Percentiles rank a stretch among this genome's conserved stretches.
Evolutionary conservation across 2,329 filamentous ascomycete species (phyloP).

Genomic region (Teratosphaeriaceae sp.): DNA sequence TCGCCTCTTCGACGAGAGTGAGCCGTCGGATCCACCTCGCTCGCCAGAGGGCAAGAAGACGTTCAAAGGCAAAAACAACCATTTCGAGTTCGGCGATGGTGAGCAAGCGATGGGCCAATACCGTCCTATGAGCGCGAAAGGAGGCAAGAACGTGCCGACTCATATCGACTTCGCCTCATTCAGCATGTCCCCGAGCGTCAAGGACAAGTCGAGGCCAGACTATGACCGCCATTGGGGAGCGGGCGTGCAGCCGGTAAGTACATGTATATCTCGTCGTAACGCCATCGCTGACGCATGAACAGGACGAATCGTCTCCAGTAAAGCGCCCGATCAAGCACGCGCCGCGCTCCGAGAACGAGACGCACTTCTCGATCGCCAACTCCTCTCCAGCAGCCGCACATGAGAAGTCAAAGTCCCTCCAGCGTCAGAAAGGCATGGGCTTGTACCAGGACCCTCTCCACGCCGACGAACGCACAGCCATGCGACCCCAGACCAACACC

Average conservation of each 20-base stretch:
- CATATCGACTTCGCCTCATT: constrained; percentile 91
- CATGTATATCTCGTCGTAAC: constrained; percentile 6
- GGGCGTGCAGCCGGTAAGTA: constrained; percentile 58
- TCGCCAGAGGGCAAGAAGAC: constrained; percentile 49
- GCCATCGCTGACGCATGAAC: constrained; percentile 29
- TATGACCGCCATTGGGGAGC: constrained; percentile 71
- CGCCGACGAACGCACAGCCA: constrained; percentile 32
- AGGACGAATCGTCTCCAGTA: constrained; percentile 52
- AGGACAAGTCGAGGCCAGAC: constrained; percentile 56
- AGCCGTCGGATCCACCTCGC: constrained; percentile 31
- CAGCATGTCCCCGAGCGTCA: constrained; percentile 69
- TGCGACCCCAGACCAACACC: constrained; percentile 41
- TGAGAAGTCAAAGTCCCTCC: constrained; percentile 24
- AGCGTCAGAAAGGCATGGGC: constrained; percentile 58
- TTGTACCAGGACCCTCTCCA: constrained; percentile 69
- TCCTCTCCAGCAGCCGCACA: constrained; percentile 52
- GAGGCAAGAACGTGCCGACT: constrained; percentile 51
- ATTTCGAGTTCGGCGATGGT: constrained; percentile 75
- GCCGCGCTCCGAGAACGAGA: constrained; percentile 69
- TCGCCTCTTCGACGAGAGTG: constrained; percentile 52
- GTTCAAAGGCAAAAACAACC: constrained; percentile 72
- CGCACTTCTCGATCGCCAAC: constrained; percentile 80
- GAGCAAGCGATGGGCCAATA: constrained; percentile 33
- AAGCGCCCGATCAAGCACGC: constrained; percentile 55
- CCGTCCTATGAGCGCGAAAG: constrained; percentile 37